Percentiles rank a stretch among this genome's conserved stretches.
Evolutionary conservation across 2,329 filamentous ascomycete species (phyloP).

Genomic region (Plectosphaerella plurivora): DNA sequence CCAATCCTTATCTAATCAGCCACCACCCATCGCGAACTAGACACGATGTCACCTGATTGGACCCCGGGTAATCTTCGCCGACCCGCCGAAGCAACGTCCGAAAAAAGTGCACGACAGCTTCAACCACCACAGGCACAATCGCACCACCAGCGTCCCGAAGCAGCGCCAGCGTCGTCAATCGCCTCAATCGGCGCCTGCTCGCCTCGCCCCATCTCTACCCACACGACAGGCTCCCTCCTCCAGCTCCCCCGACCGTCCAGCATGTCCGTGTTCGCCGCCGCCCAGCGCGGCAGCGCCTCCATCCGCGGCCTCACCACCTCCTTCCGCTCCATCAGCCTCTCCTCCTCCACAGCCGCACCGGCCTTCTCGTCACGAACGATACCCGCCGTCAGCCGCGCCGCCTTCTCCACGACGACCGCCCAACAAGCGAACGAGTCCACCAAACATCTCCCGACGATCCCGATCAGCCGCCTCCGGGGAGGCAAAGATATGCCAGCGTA

Average conservation of each 20-base stretch:
- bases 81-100: conserved; percentile 2
- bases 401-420: conserved; percentile 31
- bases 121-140: neutral
- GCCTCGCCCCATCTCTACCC: neutral
- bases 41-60: conserved; percentile 30
- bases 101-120: neutral
- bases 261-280: conserved; percentile 1
- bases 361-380: conserved; percentile 26
- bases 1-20: too few relatives aligned
- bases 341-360: neutral
- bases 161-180: neutral
- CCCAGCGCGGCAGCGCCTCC: conserved; percentile 2
- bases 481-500: conserved; percentile 55
- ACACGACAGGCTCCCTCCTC: too few relatives aligned
- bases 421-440: conserved; percentile 22
- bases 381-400: conserved; percentile 15
- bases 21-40: conserved; percentile 18
- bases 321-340: conserved; percentile 2
- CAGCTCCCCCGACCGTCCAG: neutral
- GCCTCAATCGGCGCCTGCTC: neutral
- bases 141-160: neutral
- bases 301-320: conserved; percentile 4
- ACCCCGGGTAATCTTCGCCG: too few relatives aligned
- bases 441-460: conserved; percentile 23
- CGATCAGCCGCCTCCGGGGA: conserved; percentile 38